Evolutionary conservation across 2,329 filamentous ascomycete species (phyloP), one percentile per base, ranked within the genome.

Genomic region (Phoma sp.): DNA sequence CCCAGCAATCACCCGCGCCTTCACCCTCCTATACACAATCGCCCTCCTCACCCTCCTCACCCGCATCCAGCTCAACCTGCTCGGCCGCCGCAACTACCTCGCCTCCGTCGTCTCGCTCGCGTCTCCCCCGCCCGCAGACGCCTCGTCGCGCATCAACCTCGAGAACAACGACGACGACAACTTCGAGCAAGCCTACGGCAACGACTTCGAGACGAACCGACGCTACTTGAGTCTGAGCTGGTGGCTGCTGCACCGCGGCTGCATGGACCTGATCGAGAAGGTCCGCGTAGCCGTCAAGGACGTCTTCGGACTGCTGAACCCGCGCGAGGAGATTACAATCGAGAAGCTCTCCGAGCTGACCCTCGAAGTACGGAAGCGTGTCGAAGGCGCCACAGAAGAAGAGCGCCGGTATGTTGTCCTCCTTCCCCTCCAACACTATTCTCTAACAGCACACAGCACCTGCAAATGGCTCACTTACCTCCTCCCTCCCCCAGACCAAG

Each of bases 141-240:
- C 90, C 46, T 86, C 81, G 17, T 83, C 89, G 4, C 89, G 87
- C 36, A 99, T 99, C 72, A 93, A 84, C 65, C 83, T 98, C 15
- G 92, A 97, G 78, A 95, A 98, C 74, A 88, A 96, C 68, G 93
- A 97, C 71, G 93, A 97, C 72, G 91, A 95, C 71, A 89, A 89
- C 67, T 81, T 84, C 15, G 90, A 93, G 47, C 89, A 93, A 65
- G 84, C 87, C 4, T 92, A 96, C 71, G 92, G 92, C 37, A 93
- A 90, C 74, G 95, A 99, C 75, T 97, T 96, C 64, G 93, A 97
- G 74, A 96, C 92, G 28, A 99, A 99, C 76, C 84, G 93, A 65
- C 90, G 91, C 69, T 99, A 98, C 71, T 82, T 99, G 42, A 96
- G 93, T 33, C 96, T 98, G 74, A 96, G 92, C 77, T 99, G 95